A percentile compares a stretch with the other conserved stretches of the same genome.
Evolutionary conservation across 2,329 filamentous ascomycete species (phyloP).

Genomic region (Rhynchosporium agropyri): DNA sequence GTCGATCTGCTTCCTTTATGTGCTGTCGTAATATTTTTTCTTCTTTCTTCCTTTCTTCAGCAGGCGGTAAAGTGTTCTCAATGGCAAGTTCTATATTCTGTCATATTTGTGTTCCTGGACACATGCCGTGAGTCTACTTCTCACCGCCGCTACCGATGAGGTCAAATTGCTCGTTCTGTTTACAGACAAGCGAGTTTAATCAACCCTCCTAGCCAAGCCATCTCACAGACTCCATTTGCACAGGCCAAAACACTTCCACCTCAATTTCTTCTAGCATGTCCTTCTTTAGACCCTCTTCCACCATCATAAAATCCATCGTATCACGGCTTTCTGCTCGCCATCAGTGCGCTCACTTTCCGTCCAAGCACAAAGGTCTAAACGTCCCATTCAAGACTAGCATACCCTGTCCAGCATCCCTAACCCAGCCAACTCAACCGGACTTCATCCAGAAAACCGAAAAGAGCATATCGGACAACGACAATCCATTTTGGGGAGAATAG

Average conservation of each 20-base stretch:
- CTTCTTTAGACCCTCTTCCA: not conserved
- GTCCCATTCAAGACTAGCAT: slow-evolving; percentile 3
- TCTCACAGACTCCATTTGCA: slow-evolving; percentile 10
- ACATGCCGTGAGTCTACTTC: not conserved
- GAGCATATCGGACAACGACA: slow-evolving; percentile 6
- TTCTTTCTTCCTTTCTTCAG: no score
- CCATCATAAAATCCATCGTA: not conserved
- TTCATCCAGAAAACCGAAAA: slow-evolving; percentile 1
- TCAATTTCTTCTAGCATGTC: not conserved
- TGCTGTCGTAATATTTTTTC: no score
- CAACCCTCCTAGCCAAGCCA: not conserved
- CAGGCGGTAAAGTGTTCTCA: no score
- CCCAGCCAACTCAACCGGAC: not conserved
- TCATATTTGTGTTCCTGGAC: no score
- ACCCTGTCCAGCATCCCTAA: slow-evolving; percentile 2
- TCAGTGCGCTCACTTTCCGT: slow-evolving; percentile 3
- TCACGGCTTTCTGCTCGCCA: not conserved
- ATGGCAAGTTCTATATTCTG: no score
- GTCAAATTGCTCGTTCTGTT: not conserved
- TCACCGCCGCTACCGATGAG: slow-evolving; percentile 3
- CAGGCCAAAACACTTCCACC: slow-evolving; percentile 10
- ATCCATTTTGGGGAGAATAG: slow-evolving; percentile 1
- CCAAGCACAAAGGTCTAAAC: slow-evolving; percentile 1
- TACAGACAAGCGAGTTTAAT: not conserved
- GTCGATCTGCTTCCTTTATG: no score